These are phyloP conservation scores for Trypanosoma rangeli DNA, from an alignment of 208 protist genomes.

Conservation along the genomic window DNA sequence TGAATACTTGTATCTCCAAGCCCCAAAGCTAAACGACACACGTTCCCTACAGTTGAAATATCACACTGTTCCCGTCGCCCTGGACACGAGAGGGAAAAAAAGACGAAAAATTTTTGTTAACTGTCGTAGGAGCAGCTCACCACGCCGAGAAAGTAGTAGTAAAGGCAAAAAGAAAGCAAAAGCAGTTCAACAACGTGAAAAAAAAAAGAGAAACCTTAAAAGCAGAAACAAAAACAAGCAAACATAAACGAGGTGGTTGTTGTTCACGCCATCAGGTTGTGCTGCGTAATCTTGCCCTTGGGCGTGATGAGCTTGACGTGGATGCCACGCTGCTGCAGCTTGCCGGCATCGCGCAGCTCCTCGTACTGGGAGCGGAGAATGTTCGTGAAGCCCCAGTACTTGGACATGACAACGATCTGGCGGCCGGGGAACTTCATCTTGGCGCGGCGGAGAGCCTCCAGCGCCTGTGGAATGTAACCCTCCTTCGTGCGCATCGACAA, in stretches of 20 bases:
- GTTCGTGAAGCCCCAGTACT: slow-evolving; percentile 87
- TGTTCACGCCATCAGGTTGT: slow-evolving; percentile 32
- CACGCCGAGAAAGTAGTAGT: background rate
- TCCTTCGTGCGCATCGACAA: slow-evolving; percentile 96
- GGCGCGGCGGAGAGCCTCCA: slow-evolving; percentile 79
- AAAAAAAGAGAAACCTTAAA: background rate
- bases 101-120: background rate
- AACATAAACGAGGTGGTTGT: slow-evolving; percentile 24
- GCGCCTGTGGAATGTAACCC: slow-evolving; percentile 57
- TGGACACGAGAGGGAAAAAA: background rate
- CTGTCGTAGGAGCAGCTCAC: background rate
- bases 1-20: background rate
- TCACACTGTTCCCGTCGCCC: background rate
- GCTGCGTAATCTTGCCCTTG: slow-evolving; percentile 80
- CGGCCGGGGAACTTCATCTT: slow-evolving; percentile 82
- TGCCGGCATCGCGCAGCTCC: slow-evolving; percentile 55
- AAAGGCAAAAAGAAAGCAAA: background rate
- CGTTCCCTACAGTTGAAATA: background rate
- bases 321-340: slow-evolving; percentile 66
- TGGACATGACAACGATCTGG: slow-evolving; percentile 77
- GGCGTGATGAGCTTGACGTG: slow-evolving; percentile 74
- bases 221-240: slow-evolving; percentile 1
- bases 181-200: background rate
- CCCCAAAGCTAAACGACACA: background rate
- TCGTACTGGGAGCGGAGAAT: slow-evolving; percentile 77